These are phyloP conservation scores for Neopestalotiopsis sp. DNA, from an alignment of 2,329 filamentous ascomycete species.

Conservation along the genomic window DNA sequence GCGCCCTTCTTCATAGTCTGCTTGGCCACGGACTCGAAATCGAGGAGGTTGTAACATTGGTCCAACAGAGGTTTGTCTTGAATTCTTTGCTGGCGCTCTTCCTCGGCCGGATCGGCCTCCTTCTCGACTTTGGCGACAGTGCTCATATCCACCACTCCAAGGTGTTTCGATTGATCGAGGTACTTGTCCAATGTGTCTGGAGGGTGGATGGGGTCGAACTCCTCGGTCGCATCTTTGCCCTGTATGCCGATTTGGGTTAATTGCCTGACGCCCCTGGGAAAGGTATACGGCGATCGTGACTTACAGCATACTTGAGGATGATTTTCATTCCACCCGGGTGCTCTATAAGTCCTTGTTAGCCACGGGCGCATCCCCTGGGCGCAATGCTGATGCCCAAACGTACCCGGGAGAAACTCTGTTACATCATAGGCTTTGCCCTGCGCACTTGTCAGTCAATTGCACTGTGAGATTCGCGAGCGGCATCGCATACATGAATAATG, in stretches of 20 bases:
- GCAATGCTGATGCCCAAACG: conserved; percentile 24
- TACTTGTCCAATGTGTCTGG: conserved; percentile 88
- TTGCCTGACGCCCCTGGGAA: background rate
- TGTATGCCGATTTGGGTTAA: conserved; percentile 26
- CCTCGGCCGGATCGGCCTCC: conserved; percentile 71
- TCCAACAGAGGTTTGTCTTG: conserved; percentile 78
- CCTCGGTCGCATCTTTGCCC: conserved; percentile 92
- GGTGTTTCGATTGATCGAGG: conserved; percentile 82
- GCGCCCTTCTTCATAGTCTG: conserved; percentile 93
- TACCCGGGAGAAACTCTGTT: conserved; percentile 83
- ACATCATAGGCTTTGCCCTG: conserved; percentile 86
- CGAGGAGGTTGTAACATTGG: conserved; percentile 91
- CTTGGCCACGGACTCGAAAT: conserved; percentile 93
- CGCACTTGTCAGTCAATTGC: conserved; percentile 19
- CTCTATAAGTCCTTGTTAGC: conserved; percentile 52
- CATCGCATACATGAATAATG: conserved; percentile 71
- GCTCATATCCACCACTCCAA: conserved; percentile 87
- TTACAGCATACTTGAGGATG: conserved; percentile 89
- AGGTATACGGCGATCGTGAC: conserved; percentile 23
- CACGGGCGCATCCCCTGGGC: background rate
- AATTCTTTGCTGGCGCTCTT: conserved; percentile 74
- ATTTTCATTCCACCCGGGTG: conserved; percentile 91
- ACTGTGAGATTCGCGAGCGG: background rate
- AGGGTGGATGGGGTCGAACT: conserved; percentile 87
- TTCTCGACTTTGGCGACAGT: conserved; percentile 74